Percentiles rank a stretch among this genome's conserved stretches.
These are phyloP conservation scores for Starmerella bombi DNA, from an alignment of 805 yeast genomes.

Conservation along the genomic window DNA sequence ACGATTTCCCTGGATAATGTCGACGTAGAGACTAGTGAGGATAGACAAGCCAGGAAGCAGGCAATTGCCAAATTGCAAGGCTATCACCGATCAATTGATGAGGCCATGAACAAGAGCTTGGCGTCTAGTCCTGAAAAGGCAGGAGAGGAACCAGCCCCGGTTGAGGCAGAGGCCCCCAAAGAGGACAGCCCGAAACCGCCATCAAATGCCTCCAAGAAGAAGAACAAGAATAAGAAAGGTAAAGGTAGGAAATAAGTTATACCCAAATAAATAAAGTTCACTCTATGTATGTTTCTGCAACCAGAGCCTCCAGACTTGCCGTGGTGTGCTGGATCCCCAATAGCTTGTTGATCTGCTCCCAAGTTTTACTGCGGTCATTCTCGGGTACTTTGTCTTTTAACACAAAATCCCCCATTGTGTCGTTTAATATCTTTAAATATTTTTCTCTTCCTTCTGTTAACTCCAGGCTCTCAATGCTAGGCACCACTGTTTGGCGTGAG, in stretches of 20 bases:
- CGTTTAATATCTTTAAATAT: neutral
- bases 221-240: slow-evolving; percentile 4
- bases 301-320: no score
- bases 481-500: slow-evolving; percentile 4
- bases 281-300: no score
- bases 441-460: neutral
- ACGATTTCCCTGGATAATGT: slow-evolving; percentile 27
- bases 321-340: neutral
- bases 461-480: neutral
- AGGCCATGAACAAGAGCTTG: slow-evolving; percentile 10
- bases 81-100: slow-evolving; percentile 25
- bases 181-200: neutral
- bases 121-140: neutral
- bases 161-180: neutral
- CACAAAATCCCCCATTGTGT: no score
- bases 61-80: slow-evolving; percentile 27
- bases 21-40: slow-evolving; percentile 25
- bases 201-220: slow-evolving; percentile 1
- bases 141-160: neutral
- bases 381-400: neutral
- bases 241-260: slow-evolving; percentile 7
- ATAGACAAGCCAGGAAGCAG: slow-evolving; percentile 25
- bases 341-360: no score
- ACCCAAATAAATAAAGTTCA: no score
- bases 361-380: slow-evolving; percentile 2